These are phyloP conservation scores for Paraphaeosphaeria minitans DNA, from an alignment of 2,329 filamentous ascomycete genomes.

Conservation along the genomic window DNA sequence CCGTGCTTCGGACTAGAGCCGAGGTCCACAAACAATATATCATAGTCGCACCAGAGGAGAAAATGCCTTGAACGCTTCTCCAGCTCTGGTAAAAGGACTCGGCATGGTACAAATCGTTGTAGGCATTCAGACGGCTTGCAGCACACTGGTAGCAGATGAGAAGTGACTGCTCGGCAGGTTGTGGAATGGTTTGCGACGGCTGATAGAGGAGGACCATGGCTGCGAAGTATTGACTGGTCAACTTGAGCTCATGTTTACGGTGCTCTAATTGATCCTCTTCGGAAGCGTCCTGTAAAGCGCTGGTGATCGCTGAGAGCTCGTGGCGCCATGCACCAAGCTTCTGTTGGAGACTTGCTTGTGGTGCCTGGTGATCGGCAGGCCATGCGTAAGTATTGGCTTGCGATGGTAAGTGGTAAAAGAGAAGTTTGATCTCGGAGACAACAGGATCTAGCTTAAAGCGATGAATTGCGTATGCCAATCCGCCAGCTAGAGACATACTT, in stretches of 20 bases:
- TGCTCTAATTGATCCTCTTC: constrained; percentile 13
- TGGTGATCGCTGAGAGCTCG: constrained; percentile 12
- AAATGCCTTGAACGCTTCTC: constrained; percentile 48
- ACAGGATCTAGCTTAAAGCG: constrained; percentile 34
- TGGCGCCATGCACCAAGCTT: constrained; percentile 28
- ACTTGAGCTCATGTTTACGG: constrained; percentile 29
- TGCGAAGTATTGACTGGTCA: constrained; percentile 42
- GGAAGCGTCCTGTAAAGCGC: not conserved
- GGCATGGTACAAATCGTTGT: constrained; percentile 38
- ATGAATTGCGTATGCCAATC: constrained; percentile 26
- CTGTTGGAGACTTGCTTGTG: constrained; percentile 23
- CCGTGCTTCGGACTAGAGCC: constrained; percentile 27
- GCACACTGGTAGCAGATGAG: constrained; percentile 39
- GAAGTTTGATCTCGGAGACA: constrained; percentile 35
- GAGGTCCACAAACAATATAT: constrained; percentile 50
- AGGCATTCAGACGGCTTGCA: constrained; percentile 34
- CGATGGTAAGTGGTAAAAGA: constrained; percentile 33
- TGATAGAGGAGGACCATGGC: constrained; percentile 45
- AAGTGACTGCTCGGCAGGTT: constrained; percentile 36
- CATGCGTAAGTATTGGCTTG: constrained; percentile 22
- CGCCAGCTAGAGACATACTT: constrained; percentile 15
- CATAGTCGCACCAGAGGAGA: constrained; percentile 46
- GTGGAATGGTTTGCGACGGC: constrained; percentile 44
- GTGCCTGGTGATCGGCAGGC: constrained; percentile 20
- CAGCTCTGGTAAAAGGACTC: constrained; percentile 42